phyloP scores from a whole-genome alignment of 768 basidiomycete species.

The Russula olivacea region DNA sequence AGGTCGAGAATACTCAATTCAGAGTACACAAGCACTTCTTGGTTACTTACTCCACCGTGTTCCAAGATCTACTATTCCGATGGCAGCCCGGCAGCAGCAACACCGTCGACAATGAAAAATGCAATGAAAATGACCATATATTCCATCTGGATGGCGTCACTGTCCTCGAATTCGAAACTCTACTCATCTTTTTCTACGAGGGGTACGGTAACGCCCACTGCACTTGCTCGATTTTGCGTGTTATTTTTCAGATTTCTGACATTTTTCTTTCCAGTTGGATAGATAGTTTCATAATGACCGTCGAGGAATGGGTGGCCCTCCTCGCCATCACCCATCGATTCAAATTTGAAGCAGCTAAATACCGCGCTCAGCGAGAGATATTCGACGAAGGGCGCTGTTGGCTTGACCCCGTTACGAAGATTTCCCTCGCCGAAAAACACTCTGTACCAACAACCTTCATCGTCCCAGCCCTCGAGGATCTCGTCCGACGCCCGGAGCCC shows the following conservation, averaged over 20 bases:
- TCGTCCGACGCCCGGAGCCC: background rate
- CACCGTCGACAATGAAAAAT: background rate
- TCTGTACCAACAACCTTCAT: background rate
- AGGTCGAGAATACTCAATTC: background rate
- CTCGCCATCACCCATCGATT: conserved; percentile 5
- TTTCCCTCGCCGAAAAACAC: background rate
- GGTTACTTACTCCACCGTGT: background rate
- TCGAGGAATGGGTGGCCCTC: background rate
- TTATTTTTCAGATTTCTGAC: background rate
- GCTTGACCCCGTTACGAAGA: background rate
- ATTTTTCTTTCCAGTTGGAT: background rate
- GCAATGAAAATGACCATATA: background rate
- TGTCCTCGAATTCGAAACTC: background rate
- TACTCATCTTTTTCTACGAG: conserved; percentile 8
- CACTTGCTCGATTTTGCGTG: background rate
- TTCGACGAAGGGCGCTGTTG: background rate
- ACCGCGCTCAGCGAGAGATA: conserved; percentile 9
- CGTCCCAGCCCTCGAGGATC: background rate
- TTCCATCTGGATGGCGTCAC: background rate
- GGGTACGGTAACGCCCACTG: background rate
- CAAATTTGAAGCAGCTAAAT: conserved; percentile 3
- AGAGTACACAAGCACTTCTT: conserved; percentile 9
- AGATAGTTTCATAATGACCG: conserved; percentile 4
- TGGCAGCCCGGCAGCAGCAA: background rate
- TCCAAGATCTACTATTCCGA: background rate